Evolutionary conservation across 495 filamentous ascomycete genomes (phyloP), one percentile per base, ranked within the genome.

Genomic region (Penicillium cataractarum): DNA sequence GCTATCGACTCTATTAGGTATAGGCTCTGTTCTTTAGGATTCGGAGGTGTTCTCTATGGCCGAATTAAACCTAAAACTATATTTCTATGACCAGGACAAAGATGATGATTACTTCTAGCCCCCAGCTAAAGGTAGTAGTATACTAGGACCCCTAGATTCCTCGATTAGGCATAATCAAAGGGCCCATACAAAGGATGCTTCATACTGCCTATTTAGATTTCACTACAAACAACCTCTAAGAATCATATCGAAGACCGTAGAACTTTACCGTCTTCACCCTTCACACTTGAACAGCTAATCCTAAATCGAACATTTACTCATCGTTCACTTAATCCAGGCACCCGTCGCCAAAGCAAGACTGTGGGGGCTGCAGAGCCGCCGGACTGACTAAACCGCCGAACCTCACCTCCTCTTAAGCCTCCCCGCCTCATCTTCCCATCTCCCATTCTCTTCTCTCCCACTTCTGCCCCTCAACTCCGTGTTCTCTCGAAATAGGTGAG

Each of bases 351-450:
- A 19, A 10, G 24, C 24, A 24, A 21, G 3, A 22, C 2, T 44
- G 51, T 54, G 51, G 51, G 51, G 51, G 51, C 51, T 54, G 51
- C 49, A 51, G 51, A 32, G 51, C 51, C 51, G 32, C 51, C 17
- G 8, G 32, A 35, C 17, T 33, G 32, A 54, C 51, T 54, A 54
- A 33, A 26, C 5, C n/a, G n/a, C 6, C 32, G 32, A 9, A 39
- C 21, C n/a, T 54, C 24, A 27, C 24, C 26, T 27, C 24, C 46
- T 29, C 13, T 54, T 54, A 35, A 37, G 21, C 31, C 31, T 24
- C 29, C 51, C 32, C 51, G 13, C 32, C n/a, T 27, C 29, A 22
- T 4, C 32, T 54, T 54, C 51, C 21, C 27, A 24, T 22, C 46
- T 29, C 13, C 46, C 24, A 50, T 24, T 21, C 21, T 49, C 24